These are phyloP conservation scores for Blepharisma japonicum DNA, from an alignment of 73 alveolate species.

Conservation along the genomic window DNA sequence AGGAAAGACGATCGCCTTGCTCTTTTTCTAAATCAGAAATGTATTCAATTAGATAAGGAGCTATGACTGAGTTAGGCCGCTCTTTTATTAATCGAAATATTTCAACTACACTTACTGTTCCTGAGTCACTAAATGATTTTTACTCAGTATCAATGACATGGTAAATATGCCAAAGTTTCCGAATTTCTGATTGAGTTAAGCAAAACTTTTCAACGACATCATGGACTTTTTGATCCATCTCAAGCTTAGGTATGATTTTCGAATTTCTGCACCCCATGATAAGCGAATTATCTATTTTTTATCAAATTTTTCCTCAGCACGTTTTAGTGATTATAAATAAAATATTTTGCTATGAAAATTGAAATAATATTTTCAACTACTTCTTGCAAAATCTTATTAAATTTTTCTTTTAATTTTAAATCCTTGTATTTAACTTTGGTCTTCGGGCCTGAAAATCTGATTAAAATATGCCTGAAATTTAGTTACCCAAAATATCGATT, in stretches of 20 bases:
- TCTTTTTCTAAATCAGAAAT: conserved; percentile 25
- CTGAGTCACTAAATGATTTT: background rate
- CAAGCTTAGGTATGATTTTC: background rate
- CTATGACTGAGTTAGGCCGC: conserved; percentile 22
- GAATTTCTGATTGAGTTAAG: conserved; percentile 1
- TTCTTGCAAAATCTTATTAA: no score
- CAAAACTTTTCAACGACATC: background rate
- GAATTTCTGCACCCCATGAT: background rate
- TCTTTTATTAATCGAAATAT: conserved; percentile 24
- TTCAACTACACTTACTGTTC: conserved; percentile 30
- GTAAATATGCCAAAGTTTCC: background rate
- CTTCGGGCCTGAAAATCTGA: no score
- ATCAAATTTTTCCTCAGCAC: no score
- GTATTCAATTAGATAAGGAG: conserved; percentile 30
- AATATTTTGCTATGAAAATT: no score
- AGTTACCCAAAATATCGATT: no score
- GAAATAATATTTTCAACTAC: no score
- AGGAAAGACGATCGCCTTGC: conserved; percentile 4
- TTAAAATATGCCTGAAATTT: no score
- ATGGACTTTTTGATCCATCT: background rate
- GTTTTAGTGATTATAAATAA: no score
- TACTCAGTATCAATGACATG: background rate
- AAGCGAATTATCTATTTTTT: no score
- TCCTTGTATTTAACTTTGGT: no score
- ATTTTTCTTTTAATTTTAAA: no score